Percentiles rank a stretch among this genome's conserved stretches.
Evolutionary conservation across 139 green algal genomes (phyloP).

Genomic region (Coelastrella sp.): DNA sequence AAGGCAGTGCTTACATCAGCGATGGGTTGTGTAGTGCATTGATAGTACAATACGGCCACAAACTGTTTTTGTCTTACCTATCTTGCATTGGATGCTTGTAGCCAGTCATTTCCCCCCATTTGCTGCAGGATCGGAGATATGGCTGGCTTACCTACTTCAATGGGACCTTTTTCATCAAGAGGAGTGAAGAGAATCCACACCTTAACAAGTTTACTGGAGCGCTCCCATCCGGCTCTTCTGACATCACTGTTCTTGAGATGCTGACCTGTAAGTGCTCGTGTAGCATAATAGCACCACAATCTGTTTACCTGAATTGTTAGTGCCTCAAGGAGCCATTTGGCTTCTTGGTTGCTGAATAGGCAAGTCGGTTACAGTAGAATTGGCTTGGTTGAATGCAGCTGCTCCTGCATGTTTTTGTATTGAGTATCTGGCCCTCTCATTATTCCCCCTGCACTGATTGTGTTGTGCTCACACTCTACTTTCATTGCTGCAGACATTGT

Average conservation of each 20-base stretch:
- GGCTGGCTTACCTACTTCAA: constrained; percentile 13
- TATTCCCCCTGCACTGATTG: not conserved
- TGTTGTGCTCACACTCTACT: not conserved
- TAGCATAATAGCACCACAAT: not conserved
- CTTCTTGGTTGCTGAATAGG: no score
- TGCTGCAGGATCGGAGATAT: constrained; percentile 10
- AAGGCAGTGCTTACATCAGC: not conserved
- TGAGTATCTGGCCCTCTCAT: not conserved
- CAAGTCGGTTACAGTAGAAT: not conserved
- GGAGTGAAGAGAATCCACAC: not conserved
- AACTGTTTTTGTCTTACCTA: not conserved
- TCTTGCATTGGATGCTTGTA: not conserved
- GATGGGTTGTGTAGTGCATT: not conserved
- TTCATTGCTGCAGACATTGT: constrained; percentile 11
- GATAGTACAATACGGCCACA: not conserved
- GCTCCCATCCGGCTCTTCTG: not conserved
- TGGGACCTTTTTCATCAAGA: not conserved
- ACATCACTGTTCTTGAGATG: constrained; percentile 26
- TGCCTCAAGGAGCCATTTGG: not conserved
- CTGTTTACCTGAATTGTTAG: no score
- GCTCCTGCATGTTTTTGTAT: not conserved
- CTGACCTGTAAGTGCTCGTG: constrained; percentile 11
- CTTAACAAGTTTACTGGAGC: not conserved
- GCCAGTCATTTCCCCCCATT: not conserved
- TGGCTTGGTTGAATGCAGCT: not conserved